These are phyloP conservation scores for Diatrype stigma DNA, from an alignment of 2,329 filamentous ascomycete species.

Conservation along the genomic window DNA sequence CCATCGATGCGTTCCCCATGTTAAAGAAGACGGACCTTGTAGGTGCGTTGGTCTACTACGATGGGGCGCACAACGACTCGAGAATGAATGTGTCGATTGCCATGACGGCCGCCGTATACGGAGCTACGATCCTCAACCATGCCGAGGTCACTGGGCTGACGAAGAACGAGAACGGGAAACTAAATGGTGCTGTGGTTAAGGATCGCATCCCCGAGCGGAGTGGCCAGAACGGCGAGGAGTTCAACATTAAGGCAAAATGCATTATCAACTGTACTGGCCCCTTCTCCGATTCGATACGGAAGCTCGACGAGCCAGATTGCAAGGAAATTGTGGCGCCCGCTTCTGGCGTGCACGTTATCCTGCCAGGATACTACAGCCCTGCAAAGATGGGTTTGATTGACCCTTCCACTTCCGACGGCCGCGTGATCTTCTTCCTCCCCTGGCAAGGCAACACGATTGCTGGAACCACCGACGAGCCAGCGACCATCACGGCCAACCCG, in stretches of 20 bases:
- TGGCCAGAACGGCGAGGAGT: constrained; percentile 57
- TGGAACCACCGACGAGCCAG: constrained; percentile 79
- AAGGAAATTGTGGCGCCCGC: constrained; percentile 81
- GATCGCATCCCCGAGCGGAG: constrained; percentile 65
- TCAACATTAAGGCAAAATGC: constrained; percentile 72
- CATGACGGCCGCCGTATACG: constrained; percentile 85
- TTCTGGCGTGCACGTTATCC: constrained; percentile 80
- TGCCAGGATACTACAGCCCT: constrained; percentile 83
- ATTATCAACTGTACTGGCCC: constrained; percentile 87
- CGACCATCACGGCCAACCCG: constrained; percentile 67
- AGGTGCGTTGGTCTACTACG: constrained; percentile 84
- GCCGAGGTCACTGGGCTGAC: constrained; percentile 72
- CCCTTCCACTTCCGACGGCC: constrained; percentile 78
- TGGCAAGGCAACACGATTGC: constrained; percentile 94
- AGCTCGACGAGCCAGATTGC: constrained; percentile 70
- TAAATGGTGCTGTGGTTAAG: constrained; percentile 70
- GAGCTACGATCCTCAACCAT: constrained; percentile 78
- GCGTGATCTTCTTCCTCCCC: constrained; percentile 89
- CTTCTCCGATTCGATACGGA: constrained; percentile 80
- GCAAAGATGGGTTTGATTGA: constrained; percentile 85
- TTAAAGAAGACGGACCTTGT: constrained; percentile 73
- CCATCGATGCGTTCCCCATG: constrained; percentile 85
- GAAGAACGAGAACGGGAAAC: constrained; percentile 67
- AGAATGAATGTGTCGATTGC: constrained; percentile 88
- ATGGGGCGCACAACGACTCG: constrained; percentile 88